phyloP scores from a whole-genome alignment of 1,284 basidiomycete genomes.

The Trichosporon inkin region DNA sequence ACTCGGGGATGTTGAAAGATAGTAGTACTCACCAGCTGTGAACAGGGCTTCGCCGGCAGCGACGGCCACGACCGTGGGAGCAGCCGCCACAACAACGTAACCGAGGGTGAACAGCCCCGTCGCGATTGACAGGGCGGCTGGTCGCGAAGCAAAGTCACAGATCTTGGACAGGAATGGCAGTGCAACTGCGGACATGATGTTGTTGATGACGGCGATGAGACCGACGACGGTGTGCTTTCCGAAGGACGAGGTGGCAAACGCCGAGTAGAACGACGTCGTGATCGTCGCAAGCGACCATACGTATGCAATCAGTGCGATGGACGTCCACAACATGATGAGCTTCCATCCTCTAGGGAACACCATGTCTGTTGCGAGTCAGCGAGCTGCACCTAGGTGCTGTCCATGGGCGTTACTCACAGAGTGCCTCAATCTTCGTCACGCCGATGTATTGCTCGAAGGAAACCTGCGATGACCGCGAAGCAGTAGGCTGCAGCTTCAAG shows the following conservation, averaged over 20 bases:
- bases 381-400: constrained; percentile 26
- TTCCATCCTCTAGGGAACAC: constrained; percentile 33
- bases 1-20: too few species aligned
- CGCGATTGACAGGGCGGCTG: constrained; percentile 26
- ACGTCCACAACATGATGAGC: constrained; percentile 33
- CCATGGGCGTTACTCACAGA: constrained; percentile 21
- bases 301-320: constrained; percentile 32
- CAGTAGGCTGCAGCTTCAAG: background rate
- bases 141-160: constrained; percentile 35
- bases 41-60: constrained; percentile 41
- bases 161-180: constrained; percentile 47
- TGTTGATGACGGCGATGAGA: constrained; percentile 40
- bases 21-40: constrained; percentile 26
- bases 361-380: constrained; percentile 23
- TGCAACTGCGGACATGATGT: constrained; percentile 42
- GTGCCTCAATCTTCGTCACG: constrained; percentile 42
- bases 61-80: constrained; percentile 34
- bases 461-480: background rate
- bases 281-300: constrained; percentile 32
- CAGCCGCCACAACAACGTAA: constrained; percentile 37
- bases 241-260: constrained; percentile 45
- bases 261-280: constrained; percentile 27
- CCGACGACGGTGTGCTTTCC: constrained; percentile 43
- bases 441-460: constrained; percentile 33
- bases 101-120: constrained; percentile 41